Percentiles rank a stretch among this genome's conserved stretches.
Conservation (phyloP, 2,329 filamentous ascomycete species). For the Penicillium janthinellum region DNA sequence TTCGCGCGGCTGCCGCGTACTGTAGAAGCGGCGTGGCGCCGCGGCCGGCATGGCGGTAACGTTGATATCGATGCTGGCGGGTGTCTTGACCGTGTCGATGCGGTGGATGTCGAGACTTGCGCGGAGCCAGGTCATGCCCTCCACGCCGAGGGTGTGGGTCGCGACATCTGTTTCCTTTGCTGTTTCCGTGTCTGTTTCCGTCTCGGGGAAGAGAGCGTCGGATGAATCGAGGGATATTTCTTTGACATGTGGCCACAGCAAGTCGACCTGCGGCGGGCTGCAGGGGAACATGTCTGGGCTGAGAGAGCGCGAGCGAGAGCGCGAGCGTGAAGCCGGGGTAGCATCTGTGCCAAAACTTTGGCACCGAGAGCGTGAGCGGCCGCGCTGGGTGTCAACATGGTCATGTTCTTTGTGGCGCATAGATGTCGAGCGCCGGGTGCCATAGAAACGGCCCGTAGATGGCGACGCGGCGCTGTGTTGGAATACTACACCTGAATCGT, state of each 20-base stretch:
- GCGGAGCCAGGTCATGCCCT: slow-evolving; percentile 19
- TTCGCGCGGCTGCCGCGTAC: slow-evolving; percentile 4
- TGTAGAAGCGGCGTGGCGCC: slow-evolving; percentile 25
- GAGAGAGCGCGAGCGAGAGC: slow-evolving; percentile 10
- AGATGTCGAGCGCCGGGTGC: slow-evolving; percentile 8
- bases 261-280: slow-evolving; percentile 19
- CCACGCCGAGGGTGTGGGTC: slow-evolving; percentile 5
- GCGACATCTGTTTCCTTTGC: not conserved
- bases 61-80: not conserved
- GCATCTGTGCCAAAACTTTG: slow-evolving; percentile 16
- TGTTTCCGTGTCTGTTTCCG: not conserved
- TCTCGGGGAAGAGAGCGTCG: not conserved
- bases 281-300: slow-evolving; percentile 22
- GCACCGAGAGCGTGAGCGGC: slow-evolving; percentile 10
- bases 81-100: not conserved
- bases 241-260: slow-evolving; percentile 9
- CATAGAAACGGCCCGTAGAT: slow-evolving; percentile 20
- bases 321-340: not conserved
- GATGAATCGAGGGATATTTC: slow-evolving; percentile 3
- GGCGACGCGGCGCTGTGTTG: slow-evolving; percentile 2
- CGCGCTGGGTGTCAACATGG: not conserved
- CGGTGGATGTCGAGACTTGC: slow-evolving; percentile 11
- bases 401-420: slow-evolving; percentile 6
- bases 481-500: slow-evolving; percentile 19
- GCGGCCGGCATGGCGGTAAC: not conserved